Evolutionary conservation across 768 basidiomycete genomes (phyloP).

Genomic region (Tulasnella sp.): DNA sequence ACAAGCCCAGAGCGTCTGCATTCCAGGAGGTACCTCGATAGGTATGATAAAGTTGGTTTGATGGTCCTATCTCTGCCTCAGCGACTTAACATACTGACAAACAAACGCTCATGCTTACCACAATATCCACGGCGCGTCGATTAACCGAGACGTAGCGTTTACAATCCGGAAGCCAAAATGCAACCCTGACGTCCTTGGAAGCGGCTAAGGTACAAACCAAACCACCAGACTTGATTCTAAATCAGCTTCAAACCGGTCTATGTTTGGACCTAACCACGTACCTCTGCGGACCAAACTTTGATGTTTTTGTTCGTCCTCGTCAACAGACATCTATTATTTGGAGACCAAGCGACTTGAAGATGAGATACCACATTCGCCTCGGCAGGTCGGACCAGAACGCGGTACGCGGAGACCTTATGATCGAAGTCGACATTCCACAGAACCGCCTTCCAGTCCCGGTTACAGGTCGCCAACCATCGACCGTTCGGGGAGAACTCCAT

Average conservation of each 20-base stretch:
- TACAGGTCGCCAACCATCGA: neutral
- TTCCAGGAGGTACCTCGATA: neutral
- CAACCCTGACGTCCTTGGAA: neutral
- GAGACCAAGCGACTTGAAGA: neutral
- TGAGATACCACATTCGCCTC: neutral
- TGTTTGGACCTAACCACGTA: neutral
- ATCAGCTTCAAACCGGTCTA: neutral
- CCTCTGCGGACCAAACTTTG: neutral
- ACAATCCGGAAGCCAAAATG: neutral
- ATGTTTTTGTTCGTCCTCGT: neutral
- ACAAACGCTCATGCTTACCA: neutral
- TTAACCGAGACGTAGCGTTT: neutral
- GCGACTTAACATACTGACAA: neutral
- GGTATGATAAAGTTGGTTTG: neutral
- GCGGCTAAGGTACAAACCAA: neutral
- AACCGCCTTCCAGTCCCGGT: neutral
- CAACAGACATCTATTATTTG: neutral
- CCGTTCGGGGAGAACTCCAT: neutral
- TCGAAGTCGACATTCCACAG: neutral
- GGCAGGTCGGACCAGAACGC: neutral
- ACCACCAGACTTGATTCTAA: neutral
- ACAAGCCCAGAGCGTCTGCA: neutral
- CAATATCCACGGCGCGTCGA: neutral
- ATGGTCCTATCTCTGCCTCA: neutral
- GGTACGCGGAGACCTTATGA: neutral